Conservation (phyloP, 2,329 filamentous ascomycete species). For the Aureobasidium sp. region DNA sequence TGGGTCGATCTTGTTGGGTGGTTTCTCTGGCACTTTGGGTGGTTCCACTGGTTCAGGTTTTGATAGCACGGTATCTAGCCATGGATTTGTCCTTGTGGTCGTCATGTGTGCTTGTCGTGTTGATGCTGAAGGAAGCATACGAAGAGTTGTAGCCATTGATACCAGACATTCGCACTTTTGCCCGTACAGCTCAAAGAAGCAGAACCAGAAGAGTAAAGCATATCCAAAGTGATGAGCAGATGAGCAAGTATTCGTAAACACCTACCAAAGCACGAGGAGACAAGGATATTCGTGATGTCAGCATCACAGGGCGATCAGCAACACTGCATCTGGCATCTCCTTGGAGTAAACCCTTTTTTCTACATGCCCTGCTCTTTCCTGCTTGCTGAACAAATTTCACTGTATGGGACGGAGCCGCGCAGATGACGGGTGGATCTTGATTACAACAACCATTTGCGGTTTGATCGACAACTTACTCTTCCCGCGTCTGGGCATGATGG, state of each 20-base stretch:
- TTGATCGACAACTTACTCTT: neutral
- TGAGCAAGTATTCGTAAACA: neutral
- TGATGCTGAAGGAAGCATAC: neutral
- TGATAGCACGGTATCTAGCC: neutral
- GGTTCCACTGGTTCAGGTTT: neutral
- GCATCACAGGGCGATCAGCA: neutral
- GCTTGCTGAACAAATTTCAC: neutral
- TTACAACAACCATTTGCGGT: neutral
- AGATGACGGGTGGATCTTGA: neutral
- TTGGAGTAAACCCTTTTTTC: neutral
- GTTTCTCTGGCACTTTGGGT: neutral
- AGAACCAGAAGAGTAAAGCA: neutral
- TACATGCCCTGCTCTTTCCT: neutral
- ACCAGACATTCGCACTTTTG: neutral
- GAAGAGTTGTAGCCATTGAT: neutral
- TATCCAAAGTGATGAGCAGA: neutral
- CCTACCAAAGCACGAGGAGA: neutral
- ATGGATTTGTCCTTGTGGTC: neutral
- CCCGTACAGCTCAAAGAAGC: neutral
- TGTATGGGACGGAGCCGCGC: neutral
- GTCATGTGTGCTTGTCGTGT: neutral
- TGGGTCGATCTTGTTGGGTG: neutral
- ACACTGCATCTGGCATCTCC: neutral
- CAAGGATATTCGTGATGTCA: neutral
- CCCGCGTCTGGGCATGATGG: neutral